Evolutionary conservation across 1,284 basidiomycete species (phyloP), one percentile per base, ranked within the genome.

Genomic region (Ustilago crameri): DNA sequence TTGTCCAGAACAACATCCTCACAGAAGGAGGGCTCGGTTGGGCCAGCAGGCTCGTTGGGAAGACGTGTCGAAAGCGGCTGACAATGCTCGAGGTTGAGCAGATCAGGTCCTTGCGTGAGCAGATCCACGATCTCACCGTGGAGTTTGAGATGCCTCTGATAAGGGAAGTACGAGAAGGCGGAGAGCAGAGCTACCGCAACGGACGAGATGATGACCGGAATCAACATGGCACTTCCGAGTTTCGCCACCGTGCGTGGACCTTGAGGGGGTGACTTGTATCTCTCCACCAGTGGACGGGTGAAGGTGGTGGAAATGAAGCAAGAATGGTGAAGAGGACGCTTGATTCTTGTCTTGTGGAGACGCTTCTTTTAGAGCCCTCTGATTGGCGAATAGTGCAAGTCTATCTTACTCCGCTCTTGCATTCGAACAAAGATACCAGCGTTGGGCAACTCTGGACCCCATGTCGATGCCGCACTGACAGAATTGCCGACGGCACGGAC

Each of bases 1-100:
- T 45, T 55, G 34, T 78, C 74, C 2, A 75, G 60, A 2, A 62
- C 70, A 14, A 75, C 50, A 43, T 78, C 75, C 37, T 78, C 75
- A 58, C 75, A 78, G 55, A 66, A 70, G 14, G 63, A 61, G 2
- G 71, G 65, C 50, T 69, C 71, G n/a, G 57, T 60, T 0, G 72
- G 53, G 10, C 54, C 60, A n/a, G 71, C 67, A 22, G 62, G 49
- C 23, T 63, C 58, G 58, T 66, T 53, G 20, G 58, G 51, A 24
- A 61, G 26, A 9, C 57, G 51, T 24, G 64, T 55, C 9, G 49
- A 50, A 44, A 67, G 40, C 3, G 67, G 50, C 15, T 56, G 35
- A 35, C 65, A 68, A 34, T 62, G 47, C 17, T 70, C 57, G 41
- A 75, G 68, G 27, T 75, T 71, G 52, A 61, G 63, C 27, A 26